phyloP scores from a whole-genome alignment of 1,284 basidiomycete species.

The Ganoderma resinaceum region DNA sequence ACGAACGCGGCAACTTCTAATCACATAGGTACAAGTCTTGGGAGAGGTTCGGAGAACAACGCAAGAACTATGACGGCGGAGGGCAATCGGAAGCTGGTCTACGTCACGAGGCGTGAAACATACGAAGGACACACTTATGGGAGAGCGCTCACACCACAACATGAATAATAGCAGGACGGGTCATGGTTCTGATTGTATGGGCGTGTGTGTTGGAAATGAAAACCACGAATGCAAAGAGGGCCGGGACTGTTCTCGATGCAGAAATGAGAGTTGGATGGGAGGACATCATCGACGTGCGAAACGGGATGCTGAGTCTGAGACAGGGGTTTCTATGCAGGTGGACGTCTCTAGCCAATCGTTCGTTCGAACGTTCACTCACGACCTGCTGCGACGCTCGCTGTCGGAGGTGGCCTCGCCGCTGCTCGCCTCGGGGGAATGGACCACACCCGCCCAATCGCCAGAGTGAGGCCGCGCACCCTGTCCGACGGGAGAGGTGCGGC shows the following conservation, averaged over 20 bases:
- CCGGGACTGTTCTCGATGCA: background rate
- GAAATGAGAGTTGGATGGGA: too few species aligned
- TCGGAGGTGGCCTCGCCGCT: background rate
- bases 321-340: background rate
- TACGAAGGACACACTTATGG: background rate
- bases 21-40: background rate
- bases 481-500: background rate
- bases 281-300: background rate
- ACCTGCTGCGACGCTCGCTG: background rate
- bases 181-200: background rate
- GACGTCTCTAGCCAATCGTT: background rate
- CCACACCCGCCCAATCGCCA: background rate
- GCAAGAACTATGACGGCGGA: constrained; percentile 7
- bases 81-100: background rate
- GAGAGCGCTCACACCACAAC: background rate
- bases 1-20: background rate
- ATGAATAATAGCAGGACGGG: background rate
- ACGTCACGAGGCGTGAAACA: background rate
- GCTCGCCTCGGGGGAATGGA: background rate
- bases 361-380: background rate
- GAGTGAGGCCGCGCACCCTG: background rate
- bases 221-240: background rate
- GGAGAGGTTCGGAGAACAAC: constrained; percentile 2
- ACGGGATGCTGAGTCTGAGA: background rate
- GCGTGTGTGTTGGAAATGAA: background rate